Percentiles rank a stretch among this genome's conserved stretches.
phyloP scores from a whole-genome alignment of 345 rosid species.

The Arabidopsis arenosa region DNA sequence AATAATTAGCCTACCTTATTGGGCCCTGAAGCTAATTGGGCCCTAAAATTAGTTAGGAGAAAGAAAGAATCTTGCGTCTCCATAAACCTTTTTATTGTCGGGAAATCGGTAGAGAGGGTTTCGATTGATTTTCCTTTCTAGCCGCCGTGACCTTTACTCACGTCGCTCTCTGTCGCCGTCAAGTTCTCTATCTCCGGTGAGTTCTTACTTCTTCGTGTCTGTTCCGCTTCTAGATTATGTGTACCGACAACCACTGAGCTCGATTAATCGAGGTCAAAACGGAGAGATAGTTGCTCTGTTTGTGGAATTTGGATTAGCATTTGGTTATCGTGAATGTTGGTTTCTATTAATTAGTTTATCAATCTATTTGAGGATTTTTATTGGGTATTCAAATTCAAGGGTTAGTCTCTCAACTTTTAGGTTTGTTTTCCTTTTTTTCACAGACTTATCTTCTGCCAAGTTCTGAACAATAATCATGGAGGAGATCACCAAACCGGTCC shows the following conservation, averaged over 20 bases:
- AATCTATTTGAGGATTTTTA: neutral
- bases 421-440: neutral
- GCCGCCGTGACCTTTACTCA: conserved; percentile 16
- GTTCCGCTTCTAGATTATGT: neutral
- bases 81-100: neutral
- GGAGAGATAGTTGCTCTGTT: neutral
- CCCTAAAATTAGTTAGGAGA: neutral
- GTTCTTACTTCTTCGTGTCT: neutral
- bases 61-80: neutral
- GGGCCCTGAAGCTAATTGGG: neutral
- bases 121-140: neutral
- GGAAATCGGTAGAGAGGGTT: neutral
- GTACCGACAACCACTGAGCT: neutral
- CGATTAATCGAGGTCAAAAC: neutral
- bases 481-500: conserved; percentile 23
- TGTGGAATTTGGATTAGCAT: neutral
- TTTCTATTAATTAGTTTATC: neutral
- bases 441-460: conserved; percentile 28
- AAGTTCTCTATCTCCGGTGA: conserved; percentile 19
- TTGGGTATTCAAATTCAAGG: neutral
- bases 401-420: neutral
- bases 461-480: conserved; percentile 38
- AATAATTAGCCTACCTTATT: neutral
- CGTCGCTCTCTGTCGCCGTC: conserved; percentile 1
- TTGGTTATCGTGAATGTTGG: neutral